Evolutionary conservation across 108 stramenopile species (phyloP).

Genomic region (Cyclotella sp.): DNA sequence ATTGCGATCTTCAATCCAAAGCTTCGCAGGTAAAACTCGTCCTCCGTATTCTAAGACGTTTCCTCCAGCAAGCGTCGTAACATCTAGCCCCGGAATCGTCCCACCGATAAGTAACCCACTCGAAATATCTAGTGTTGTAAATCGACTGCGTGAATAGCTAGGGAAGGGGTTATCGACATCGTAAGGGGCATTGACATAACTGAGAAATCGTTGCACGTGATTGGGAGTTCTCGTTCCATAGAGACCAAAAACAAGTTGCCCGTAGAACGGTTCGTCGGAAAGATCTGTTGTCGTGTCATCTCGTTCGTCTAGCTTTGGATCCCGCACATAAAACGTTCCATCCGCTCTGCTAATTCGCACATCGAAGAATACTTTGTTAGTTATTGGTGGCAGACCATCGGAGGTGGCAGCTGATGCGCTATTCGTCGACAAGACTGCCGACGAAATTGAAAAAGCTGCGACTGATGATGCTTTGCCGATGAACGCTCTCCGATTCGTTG

Average conservation of each 20-base stretch:
- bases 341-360: conserved; percentile 82
- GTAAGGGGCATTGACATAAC: conserved; percentile 59
- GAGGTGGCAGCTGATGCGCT: background rate
- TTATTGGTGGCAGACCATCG: conserved; percentile 49
- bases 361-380: conserved; percentile 78
- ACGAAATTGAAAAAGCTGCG: background rate
- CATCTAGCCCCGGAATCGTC: conserved; percentile 71
- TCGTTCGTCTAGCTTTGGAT: conserved; percentile 49
- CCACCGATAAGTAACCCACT: conserved; percentile 79
- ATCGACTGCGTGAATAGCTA: conserved; percentile 64
- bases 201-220: conserved; percentile 69
- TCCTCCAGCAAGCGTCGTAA: conserved; percentile 64
- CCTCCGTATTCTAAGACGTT: conserved; percentile 72
- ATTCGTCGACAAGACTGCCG: background rate
- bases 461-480: background rate
- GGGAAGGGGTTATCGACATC: conserved; percentile 72
- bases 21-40: conserved; percentile 66
- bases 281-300: background rate
- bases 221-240: conserved; percentile 73
- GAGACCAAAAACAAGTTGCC: conserved; percentile 66
- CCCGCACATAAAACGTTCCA: conserved; percentile 82
- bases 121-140: conserved; percentile 66
- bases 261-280: conserved; percentile 71
- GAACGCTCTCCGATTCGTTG: background rate
- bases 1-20: conserved; percentile 74